These are phyloP conservation scores for Xylariaceae sp. DNA, from an alignment of 2,329 filamentous ascomycete species.

Conservation along the genomic window DNA sequence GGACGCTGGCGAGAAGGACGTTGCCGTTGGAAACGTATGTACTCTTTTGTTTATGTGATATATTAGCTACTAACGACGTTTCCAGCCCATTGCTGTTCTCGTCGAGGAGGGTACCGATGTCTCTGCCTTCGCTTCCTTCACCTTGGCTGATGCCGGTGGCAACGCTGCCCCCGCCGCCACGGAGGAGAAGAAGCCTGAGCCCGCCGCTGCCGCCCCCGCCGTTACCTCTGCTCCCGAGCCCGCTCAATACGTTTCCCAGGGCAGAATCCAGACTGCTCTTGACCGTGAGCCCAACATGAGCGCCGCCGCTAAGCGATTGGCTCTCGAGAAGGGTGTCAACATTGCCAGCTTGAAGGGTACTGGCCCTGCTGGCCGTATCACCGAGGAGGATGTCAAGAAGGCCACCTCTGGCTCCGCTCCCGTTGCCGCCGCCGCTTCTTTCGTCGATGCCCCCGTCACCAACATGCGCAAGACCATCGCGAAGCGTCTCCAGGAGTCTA, in stretches of 20 bases:
- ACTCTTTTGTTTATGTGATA: background rate
- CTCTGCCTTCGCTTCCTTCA: constrained; percentile 82
- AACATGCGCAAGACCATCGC: constrained; percentile 99
- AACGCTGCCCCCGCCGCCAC: constrained; percentile 63
- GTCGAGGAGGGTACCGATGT: constrained; percentile 89
- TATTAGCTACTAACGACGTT: too few species aligned
- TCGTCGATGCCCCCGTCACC: constrained; percentile 76
- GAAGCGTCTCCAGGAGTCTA: constrained; percentile 79
- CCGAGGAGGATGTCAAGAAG: constrained; percentile 90
- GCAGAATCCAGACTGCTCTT: constrained; percentile 75
- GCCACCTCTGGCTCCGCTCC: constrained; percentile 58
- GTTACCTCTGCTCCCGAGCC: constrained; percentile 50
- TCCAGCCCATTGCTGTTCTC: constrained; percentile 94
- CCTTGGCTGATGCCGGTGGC: constrained; percentile 83
- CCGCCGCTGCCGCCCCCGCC: constrained; percentile 51
- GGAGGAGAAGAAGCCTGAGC: constrained; percentile 60
- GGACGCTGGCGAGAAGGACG: constrained; percentile 88
- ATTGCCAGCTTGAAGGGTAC: constrained; percentile 78
- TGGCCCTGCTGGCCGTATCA: constrained; percentile 80
- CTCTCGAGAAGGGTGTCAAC: constrained; percentile 76
- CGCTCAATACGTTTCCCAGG: constrained; percentile 67
- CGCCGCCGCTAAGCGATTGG: constrained; percentile 72
- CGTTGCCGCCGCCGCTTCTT: constrained; percentile 55
- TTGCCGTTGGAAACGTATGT: constrained; percentile 90
- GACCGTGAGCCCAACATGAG: constrained; percentile 73